Evolutionary conservation across 352 stramenopile genomes (phyloP), one percentile per base, ranked within the genome.

Genomic region (Phytophthora pseudosyringae): DNA sequence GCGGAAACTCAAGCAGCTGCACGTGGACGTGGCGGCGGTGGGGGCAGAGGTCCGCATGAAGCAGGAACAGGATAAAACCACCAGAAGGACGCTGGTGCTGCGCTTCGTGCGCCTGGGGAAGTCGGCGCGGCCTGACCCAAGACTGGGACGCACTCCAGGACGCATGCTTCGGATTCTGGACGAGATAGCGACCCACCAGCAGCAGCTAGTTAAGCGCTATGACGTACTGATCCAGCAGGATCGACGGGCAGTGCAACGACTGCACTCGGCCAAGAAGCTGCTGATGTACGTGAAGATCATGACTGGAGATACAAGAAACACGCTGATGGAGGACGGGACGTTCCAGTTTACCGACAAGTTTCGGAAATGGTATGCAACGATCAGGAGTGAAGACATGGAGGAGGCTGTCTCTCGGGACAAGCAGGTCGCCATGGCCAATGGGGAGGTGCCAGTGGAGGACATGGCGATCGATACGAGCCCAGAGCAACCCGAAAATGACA

Each of bases 191-290:
- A 51, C 28, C 2, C 54, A 75, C 13, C 67, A 77, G 12, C 50
- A 65, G 13, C 49, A 75, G 1, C 48, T 92, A 16, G 52, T 54
- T 7, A 64, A 60, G 8, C 61, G 59, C 8, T 91, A 91, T 41
- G 69, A 79, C 0, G 15, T 26, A n/a, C 46, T 94, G 4, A 69
- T 83, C 5, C 51, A 53, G 1, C 53, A 62, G 28, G 82, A 86
- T 43, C 56, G 65, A 52, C n/a, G 67, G 6, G 62, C 78, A 28
- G 81, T 74, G 7, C 57, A 88, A 21, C 72, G 79, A 8, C 68
- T 92, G 33, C 62, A 80, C 31, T 75, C 72, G 6, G 78, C 87
- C 28, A 88, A 89, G 54, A 91, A 89, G 41, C 41, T 94, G 56
- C 57, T 93, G 1, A 70, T 71, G 47, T 87, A 86, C 38, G 69